Evolutionary conservation across 2,329 filamentous ascomycete genomes (phyloP).

Genomic region (Paecilomyces dactylethromorphus): DNA sequence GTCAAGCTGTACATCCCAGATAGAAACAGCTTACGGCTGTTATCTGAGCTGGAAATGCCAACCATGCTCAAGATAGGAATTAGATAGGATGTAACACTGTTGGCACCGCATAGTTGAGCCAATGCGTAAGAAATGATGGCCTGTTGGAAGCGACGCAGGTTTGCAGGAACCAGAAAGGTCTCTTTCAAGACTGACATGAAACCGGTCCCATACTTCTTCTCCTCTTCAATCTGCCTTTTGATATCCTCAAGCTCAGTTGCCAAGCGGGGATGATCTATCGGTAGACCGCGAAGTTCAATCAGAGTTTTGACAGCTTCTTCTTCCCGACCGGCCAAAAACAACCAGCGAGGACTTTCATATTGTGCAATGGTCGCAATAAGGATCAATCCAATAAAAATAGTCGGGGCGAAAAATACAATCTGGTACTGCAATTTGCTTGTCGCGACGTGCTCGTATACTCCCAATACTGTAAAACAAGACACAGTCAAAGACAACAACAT

Average conservation of each 20-base stretch:
- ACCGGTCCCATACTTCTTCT: conserved; percentile 7
- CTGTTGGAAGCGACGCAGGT: conserved; percentile 36
- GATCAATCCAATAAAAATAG: conserved; percentile 20
- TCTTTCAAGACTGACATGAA: conserved; percentile 25
- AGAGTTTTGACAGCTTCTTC: conserved; percentile 23
- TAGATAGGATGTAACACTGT: conserved; percentile 40
- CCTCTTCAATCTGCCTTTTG: conserved; percentile 13
- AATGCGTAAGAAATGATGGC: conserved; percentile 32
- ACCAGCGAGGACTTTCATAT: conserved; percentile 30
- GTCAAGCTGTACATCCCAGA: conserved; percentile 38
- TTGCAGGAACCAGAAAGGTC: conserved; percentile 29
- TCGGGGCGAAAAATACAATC: conserved; percentile 23
- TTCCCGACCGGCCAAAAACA: conserved; percentile 18
- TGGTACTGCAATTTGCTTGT: conserved; percentile 25
- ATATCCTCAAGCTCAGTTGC: conserved; percentile 22
- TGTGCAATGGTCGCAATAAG: conserved; percentile 24
- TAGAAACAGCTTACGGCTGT: conserved; percentile 30
- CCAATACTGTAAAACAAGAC: conserved; percentile 30
- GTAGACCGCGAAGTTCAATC: conserved; percentile 22
- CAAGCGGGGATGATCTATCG: conserved; percentile 20
- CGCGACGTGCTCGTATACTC: conserved; percentile 23
- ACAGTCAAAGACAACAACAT: conserved; percentile 28
- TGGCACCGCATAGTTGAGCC: conserved; percentile 41
- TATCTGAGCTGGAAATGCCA: conserved; percentile 21
- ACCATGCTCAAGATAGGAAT: conserved; percentile 37